Evolutionary conservation across 176 grass and related monocot species (phyloP).

Genomic region (Avena insularis): DNA sequence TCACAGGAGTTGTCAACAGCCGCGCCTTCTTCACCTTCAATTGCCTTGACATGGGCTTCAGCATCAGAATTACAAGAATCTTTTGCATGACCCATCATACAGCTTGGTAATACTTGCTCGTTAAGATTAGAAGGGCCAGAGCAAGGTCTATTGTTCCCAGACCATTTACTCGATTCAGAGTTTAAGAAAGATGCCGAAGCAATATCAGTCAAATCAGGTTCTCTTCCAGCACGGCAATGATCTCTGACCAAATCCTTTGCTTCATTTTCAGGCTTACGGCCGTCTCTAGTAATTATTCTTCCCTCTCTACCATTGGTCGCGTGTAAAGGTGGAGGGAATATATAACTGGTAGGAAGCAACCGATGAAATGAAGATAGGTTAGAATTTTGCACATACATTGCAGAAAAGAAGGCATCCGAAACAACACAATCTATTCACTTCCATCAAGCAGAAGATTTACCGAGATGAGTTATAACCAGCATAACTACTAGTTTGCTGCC

Average conservation of each 20-base stretch:
- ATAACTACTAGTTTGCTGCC: constrained; percentile 68
- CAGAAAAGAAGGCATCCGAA: constrained; percentile 10
- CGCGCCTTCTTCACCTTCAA: constrained; percentile 26
- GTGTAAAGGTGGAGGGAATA: constrained; percentile 34
- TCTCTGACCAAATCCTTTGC: constrained; percentile 36
- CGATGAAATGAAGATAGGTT: constrained; percentile 33
- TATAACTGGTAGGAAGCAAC: constrained; percentile 41
- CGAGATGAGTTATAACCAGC: constrained; percentile 49
- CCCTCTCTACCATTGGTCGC: constrained; percentile 35
- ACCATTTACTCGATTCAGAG: constrained; percentile 34
- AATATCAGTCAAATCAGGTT: constrained; percentile 26
- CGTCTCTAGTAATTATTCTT: constrained; percentile 14
- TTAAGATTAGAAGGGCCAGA: constrained; percentile 36
- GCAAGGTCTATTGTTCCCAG: constrained; percentile 24
- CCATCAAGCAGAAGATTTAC: constrained; percentile 49
- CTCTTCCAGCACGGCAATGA: constrained; percentile 13
- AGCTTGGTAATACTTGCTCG: constrained; percentile 25
- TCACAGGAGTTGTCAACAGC: constrained; percentile 28
- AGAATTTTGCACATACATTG: constrained; percentile 25
- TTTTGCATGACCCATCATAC: constrained; percentile 32
- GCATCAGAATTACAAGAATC: constrained; percentile 39
- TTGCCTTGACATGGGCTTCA: constrained; percentile 7
- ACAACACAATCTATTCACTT: constrained; percentile 28
- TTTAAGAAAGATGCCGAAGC: constrained; percentile 35
- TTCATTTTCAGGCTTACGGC: constrained; percentile 41